Base-by-base conservation (phyloP, 108 stramenopile genomes). In the Fistulifera solaris region DNA sequence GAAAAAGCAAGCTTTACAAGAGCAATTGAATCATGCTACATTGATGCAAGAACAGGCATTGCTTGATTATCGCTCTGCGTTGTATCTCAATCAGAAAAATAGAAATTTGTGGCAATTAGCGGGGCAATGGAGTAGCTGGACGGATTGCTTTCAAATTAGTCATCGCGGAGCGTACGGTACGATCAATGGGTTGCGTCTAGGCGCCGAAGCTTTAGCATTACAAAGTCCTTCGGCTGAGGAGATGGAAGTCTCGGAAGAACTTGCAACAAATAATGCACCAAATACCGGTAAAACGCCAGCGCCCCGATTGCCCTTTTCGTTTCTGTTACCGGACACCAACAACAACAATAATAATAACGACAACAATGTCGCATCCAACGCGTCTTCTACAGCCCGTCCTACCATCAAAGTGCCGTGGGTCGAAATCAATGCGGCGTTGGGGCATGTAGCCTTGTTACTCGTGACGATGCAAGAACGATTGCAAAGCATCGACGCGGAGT, bases 361-460 rank as follows among this genome's bases (percentile, higher is more conserved):
- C 23, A 43, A 40, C 35, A 54, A n/a, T 23, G 60, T 16, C 39
- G 17, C 26, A 24, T 7, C 21, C 23, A 48, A 57, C 25, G 16
- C 52, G 3, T 54, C 18, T 61, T 8, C 16, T 42, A 6, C 50
- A 16, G 22, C 50, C 12, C 15, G 15, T 4, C 5, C 39, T 14
- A 24, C 58, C 13, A 42, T 65, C 14, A 28, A 38, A 40, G 75
- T 92, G 11, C 81, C 83, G 11, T 87, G 83, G 81, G 52, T 63
- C 14, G 89, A 92, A 77, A 80, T 87, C 61, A 92, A 92, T 65
- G 77, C 85, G 10, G 83, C 85, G 1, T 52, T 87, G 56, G 89
- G 89, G 23, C 77, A 83, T 40, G 54, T 82, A 14, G 78, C 71
- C 13, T 61, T 92, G 10, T 57, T 92, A n/a, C 63, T 92, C 15